Percentiles rank a stretch among this genome's conserved stretches.
Conservation (phyloP, 805 yeast species). For the Wickerhamiella kurtzmanii region DNA sequence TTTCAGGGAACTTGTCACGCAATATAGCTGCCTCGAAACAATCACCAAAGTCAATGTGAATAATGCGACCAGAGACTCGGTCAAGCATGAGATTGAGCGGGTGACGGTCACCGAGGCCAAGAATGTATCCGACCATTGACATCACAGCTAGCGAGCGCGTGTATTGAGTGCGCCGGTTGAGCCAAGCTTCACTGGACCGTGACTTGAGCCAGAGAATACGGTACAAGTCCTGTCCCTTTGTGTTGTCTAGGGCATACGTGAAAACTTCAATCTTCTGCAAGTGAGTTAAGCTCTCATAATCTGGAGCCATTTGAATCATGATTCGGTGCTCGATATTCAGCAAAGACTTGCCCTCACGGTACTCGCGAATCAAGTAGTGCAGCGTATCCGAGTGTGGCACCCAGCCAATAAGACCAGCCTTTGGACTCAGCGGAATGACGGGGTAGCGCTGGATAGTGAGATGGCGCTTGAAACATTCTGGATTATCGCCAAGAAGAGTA, state of each 20-base stretch:
- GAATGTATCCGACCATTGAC: conserved; percentile 97
- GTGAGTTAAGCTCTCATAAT: conserved; percentile 77
- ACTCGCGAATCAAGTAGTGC: conserved; percentile 83
- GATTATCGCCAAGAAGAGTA: conserved; percentile 72
- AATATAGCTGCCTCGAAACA: conserved; percentile 97
- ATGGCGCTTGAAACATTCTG: conserved; percentile 93
- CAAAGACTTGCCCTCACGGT: conserved; percentile 80
- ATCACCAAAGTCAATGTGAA: conserved; percentile 97
- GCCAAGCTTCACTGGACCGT: conserved; percentile 93
- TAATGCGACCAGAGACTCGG: conserved; percentile 84
- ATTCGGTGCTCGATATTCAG: conserved; percentile 88
- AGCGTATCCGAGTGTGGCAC: conserved; percentile 95
- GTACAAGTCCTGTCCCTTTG: conserved; percentile 91
- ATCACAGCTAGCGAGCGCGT: conserved; percentile 92
- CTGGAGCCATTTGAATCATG: conserved; percentile 96
- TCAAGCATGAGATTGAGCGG: conserved; percentile 95
- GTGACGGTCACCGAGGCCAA: conserved; percentile 95
- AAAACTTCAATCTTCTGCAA: conserved; percentile 93
- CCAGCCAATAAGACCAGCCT: conserved; percentile 94
- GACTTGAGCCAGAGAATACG: conserved; percentile 94
- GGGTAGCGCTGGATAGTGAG: conserved; percentile 83
- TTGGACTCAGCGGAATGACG: conserved; percentile 92
- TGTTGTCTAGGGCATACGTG: conserved; percentile 87
- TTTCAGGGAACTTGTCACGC: conserved; percentile 94
- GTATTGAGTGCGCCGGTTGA: conserved; percentile 90